phyloP scores from a whole-genome alignment of 768 basidiomycete species.

The Thelephora ganbajun region DNA sequence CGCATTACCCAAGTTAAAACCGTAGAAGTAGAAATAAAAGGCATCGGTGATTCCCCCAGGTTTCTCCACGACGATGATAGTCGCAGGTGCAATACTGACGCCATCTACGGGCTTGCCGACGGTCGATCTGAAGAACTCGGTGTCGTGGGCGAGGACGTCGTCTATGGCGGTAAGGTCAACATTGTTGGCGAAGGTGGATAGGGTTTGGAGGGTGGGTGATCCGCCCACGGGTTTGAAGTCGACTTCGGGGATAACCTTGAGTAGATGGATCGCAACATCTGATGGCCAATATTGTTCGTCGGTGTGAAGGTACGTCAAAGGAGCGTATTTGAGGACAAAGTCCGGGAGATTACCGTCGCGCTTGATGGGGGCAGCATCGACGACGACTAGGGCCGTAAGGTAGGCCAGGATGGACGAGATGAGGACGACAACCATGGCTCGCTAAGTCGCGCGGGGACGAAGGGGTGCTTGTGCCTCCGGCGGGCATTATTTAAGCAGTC shows the following conservation, averaged over 20 bases:
- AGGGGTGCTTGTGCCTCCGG: too few species aligned
- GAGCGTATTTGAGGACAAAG: conserved; percentile 14
- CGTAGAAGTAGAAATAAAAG: conserved; percentile 21
- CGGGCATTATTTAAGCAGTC: too few species aligned
- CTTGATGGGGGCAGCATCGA: neutral
- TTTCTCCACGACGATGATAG: conserved; percentile 18
- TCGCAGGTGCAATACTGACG: conserved; percentile 13
- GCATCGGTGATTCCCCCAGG: conserved; percentile 16
- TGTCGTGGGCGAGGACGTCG: conserved; percentile 7
- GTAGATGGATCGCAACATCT: conserved; percentile 12
- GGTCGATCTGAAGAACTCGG: conserved; percentile 9
- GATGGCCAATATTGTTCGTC: conserved; percentile 13
- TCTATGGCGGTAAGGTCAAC: conserved; percentile 13
- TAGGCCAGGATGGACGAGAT: neutral
- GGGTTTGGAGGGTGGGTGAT: conserved; percentile 10
- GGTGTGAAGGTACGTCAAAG: conserved; percentile 14
- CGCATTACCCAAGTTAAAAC: conserved; percentile 13
- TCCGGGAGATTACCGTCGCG: conserved; percentile 6
- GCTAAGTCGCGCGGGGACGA: too few species aligned
- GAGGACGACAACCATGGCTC: neutral
- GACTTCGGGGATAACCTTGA: conserved; percentile 11
- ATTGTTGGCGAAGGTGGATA: conserved; percentile 5
- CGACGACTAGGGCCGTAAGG: neutral
- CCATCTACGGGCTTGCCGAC: conserved; percentile 14
- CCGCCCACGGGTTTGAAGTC: conserved; percentile 6